Evolutionary conservation across 805 yeast species (phyloP).

Genomic region (Wickerhamomyces tratensis): DNA sequence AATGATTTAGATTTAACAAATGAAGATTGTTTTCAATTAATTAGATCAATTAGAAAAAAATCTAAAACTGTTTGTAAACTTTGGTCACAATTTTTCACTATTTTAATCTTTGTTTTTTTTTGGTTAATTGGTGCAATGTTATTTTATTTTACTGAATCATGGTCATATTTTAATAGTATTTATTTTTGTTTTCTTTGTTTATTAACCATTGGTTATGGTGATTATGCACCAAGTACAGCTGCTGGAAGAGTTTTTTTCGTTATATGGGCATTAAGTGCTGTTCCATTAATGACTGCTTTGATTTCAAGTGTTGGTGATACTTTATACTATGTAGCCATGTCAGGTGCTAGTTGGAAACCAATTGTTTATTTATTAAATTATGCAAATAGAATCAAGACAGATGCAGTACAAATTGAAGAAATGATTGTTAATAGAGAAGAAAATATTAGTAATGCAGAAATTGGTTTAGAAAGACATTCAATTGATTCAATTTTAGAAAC

Average conservation of each 20-base stretch:
- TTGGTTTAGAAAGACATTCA: too few species aligned
- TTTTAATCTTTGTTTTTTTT: constrained; percentile 40
- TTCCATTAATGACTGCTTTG: constrained; percentile 80
- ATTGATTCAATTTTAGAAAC: too few species aligned
- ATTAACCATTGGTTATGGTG: constrained; percentile 82
- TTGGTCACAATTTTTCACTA: constrained; percentile 27
- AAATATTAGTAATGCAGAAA: too few species aligned
- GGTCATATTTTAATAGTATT: constrained; percentile 65
- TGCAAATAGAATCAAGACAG: not conserved
- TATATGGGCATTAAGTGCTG: constrained; percentile 73
- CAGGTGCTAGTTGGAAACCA: constrained; percentile 3
- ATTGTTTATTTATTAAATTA: too few species aligned
- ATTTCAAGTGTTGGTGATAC: constrained; percentile 66
- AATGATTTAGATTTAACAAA: constrained; percentile 21
- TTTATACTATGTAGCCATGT: constrained; percentile 23
- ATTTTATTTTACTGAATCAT: constrained; percentile 49
- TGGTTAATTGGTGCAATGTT: constrained; percentile 70
- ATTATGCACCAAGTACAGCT: constrained; percentile 47
- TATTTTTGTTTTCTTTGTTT: constrained; percentile 73
- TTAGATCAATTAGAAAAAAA: constrained; percentile 39
- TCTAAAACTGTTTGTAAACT: constrained; percentile 31
- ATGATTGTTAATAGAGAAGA: not conserved
- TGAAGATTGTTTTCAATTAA: constrained; percentile 42
- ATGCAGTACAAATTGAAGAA: not conserved
- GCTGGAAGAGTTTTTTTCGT: constrained; percentile 70